These are phyloP conservation scores for Desmodesmus armatus DNA, from an alignment of 139 green algal species.

Conservation along the genomic window DNA sequence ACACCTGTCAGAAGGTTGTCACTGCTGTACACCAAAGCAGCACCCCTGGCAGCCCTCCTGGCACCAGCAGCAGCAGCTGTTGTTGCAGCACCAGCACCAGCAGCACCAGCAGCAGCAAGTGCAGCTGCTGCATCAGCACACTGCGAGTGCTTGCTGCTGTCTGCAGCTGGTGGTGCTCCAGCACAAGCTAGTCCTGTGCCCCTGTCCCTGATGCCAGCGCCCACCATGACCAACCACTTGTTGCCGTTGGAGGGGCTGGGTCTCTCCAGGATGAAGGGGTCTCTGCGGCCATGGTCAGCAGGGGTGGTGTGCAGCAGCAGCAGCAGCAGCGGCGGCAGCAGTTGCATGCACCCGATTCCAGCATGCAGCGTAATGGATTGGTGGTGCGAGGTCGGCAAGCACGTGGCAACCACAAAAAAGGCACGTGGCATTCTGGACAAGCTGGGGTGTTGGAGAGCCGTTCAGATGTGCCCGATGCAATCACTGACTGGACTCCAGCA, in stretches of 20 bases:
- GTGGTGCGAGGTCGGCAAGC: background rate
- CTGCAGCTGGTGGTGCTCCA: background rate
- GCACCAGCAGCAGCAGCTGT: background rate
- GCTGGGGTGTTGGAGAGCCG: too few species aligned
- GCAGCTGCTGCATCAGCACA: conserved; percentile 13
- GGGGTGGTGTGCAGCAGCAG: too few species aligned
- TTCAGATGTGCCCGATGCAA: too few species aligned
- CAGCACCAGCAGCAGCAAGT: background rate
- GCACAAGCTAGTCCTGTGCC: background rate
- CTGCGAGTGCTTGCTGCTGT: conserved; percentile 6
- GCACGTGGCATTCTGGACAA: background rate
- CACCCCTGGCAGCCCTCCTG: conserved; percentile 3
- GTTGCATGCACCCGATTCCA: too few species aligned
- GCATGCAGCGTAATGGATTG: too few species aligned
- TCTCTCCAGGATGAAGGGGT: conserved; percentile 71
- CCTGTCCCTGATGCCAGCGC: conserved; percentile 1
- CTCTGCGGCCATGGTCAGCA: conserved; percentile 48
- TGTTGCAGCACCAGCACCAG: background rate
- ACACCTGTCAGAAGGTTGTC: conserved; percentile 30
- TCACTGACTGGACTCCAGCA: too few species aligned
- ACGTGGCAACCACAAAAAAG: background rate
- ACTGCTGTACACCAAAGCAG: conserved; percentile 6
- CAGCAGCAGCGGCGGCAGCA: too few species aligned
- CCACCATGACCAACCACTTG: background rate
- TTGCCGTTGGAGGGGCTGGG: background rate